A percentile compares a stretch with the other conserved stretches of the same genome.
Evolutionary conservation across 441 rosid genomes (phyloP).

Genomic region (Populus hybrid): DNA sequence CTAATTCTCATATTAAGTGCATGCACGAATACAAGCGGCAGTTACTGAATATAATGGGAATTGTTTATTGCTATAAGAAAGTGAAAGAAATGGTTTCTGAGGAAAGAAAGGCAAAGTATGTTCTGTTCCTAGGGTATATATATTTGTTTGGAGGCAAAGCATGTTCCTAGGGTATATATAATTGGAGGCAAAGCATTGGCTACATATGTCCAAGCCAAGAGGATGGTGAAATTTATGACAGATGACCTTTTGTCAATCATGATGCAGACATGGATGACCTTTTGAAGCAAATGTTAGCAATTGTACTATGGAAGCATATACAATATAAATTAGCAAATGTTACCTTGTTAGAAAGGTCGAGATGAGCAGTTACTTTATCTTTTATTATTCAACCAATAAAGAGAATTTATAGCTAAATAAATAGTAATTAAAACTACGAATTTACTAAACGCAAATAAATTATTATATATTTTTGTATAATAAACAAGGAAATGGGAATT

Average conservation of each 20-base stretch:
- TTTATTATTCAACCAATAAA: too few relatives aligned
- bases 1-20: conserved; percentile 30
- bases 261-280: conserved; percentile 88
- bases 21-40: conserved; percentile 48
- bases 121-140: conserved; percentile 14
- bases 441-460: too few relatives aligned
- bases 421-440: too few relatives aligned
- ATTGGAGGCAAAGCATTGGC: conserved; percentile 61
- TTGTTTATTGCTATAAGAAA: conserved; percentile 85
- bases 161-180: conserved; percentile 7
- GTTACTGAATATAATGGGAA: conserved; percentile 53
- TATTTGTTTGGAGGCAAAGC: conserved; percentile 38
- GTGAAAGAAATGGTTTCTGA: conserved; percentile 82
- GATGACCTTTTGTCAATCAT: conserved; percentile 75
- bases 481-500: neutral
- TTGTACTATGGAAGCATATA: too few relatives aligned
- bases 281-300: conserved; percentile 57
- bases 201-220: conserved; percentile 92
- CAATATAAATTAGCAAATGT: too few relatives aligned
- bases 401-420: too few relatives aligned
- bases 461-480: too few relatives aligned
- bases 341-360: too few relatives aligned
- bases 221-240: conserved; percentile 84
- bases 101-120: conserved; percentile 64
- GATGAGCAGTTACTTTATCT: too few relatives aligned